Evolutionary conservation across 2,329 filamentous ascomycete species (phyloP).

Genomic region (Stemphylium vesicarium): DNA sequence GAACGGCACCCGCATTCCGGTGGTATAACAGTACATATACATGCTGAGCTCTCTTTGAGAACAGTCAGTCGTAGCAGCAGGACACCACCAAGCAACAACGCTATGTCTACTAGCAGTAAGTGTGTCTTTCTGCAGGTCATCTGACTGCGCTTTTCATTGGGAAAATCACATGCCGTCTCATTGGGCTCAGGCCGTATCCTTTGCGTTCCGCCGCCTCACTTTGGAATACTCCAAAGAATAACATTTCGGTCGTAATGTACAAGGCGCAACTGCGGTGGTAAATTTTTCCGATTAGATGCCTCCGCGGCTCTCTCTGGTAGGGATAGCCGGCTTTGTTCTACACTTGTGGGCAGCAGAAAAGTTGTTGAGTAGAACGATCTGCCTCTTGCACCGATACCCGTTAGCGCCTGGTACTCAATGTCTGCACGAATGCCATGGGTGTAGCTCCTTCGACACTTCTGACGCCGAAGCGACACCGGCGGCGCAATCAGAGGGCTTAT

Average conservation of each 20-base stretch:
- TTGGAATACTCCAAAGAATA: not conserved
- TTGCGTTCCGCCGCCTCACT: not conserved
- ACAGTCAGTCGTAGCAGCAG: not conserved
- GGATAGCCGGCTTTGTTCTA: not conserved
- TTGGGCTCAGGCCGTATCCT: not conserved
- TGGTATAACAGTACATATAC: not conserved
- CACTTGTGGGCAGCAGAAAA: not conserved
- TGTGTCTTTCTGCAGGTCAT: not conserved
- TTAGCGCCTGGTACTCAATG: constrained; percentile 11
- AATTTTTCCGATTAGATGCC: not conserved
- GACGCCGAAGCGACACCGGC: constrained; percentile 5
- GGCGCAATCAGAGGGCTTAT: constrained; percentile 14
- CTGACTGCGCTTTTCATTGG: not conserved
- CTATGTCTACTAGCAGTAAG: not conserved
- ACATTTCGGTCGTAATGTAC: not conserved
- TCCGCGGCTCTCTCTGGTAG: not conserved
- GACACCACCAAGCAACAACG: not conserved
- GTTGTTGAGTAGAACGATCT: constrained; percentile 12
- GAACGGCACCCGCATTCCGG: not conserved
- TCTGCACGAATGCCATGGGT: constrained; percentile 12
- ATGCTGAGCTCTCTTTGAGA: not conserved
- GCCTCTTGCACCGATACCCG: constrained; percentile 3
- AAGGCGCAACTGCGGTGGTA: not conserved
- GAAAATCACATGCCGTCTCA: not conserved
- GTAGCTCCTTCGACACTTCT: constrained; percentile 5